Evolutionary conservation across 2,329 filamentous ascomycete genomes (phyloP).

Genomic region (Chrysoporthe cubensis): DNA sequence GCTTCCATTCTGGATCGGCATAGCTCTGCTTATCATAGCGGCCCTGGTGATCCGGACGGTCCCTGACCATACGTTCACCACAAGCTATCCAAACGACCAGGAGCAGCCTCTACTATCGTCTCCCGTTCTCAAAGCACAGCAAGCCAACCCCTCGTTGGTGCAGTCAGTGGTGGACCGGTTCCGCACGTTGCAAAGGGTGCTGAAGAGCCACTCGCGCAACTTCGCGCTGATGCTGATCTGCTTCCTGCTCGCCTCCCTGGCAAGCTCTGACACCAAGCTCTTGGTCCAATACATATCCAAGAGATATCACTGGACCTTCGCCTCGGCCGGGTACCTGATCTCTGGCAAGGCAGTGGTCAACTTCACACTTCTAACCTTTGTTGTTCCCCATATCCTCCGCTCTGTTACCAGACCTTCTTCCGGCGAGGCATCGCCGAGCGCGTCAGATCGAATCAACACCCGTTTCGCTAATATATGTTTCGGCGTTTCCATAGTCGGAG

Average conservation of each 20-base stretch:
- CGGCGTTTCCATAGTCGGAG: conserved; percentile 45
- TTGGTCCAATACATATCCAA: conserved; percentile 56
- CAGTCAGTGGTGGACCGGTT: conserved; percentile 36
- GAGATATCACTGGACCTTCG: conserved; percentile 51
- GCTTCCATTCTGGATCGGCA: conserved; percentile 50
- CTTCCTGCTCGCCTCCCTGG: conserved; percentile 53
- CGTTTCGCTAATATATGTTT: conserved; percentile 43
- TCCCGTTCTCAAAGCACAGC: conserved; percentile 43
- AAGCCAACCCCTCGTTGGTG: conserved; percentile 30
- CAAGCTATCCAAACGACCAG: conserved; percentile 38
- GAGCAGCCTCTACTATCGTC: conserved; percentile 45
- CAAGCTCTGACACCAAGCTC: conserved; percentile 55
- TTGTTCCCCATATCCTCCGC: conserved; percentile 46
- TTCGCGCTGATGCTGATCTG: conserved; percentile 47
- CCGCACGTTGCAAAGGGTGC: conserved; percentile 37
- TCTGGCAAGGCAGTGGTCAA: conserved; percentile 54
- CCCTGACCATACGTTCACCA: conserved; percentile 29
- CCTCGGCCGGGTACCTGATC: conserved; percentile 51
- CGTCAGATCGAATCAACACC: conserved; percentile 38
- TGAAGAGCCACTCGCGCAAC: conserved; percentile 46
- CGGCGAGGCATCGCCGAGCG: conserved; percentile 30
- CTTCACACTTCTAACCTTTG: conserved; percentile 46
- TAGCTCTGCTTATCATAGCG: conserved; percentile 41
- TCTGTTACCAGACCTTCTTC: conserved; percentile 19
- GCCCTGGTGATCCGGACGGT: conserved; percentile 39